Base-by-base conservation (phyloP, 169 alveolate species). In the Plasmodium gaboni region DNA sequence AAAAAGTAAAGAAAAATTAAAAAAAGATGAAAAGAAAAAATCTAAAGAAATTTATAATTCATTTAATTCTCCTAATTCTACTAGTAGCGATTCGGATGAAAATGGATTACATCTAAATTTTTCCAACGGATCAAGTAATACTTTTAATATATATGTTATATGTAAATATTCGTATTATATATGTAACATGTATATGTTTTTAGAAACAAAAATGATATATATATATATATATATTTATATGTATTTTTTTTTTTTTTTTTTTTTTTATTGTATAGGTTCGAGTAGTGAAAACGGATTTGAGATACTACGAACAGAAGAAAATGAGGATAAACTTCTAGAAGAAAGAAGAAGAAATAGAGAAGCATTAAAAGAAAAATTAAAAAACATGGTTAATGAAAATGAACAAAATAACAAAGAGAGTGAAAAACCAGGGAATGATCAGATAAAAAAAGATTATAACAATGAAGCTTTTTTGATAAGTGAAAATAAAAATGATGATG, bases 51-150 rank as follows among this genome's bases (percentile, higher is more conserved):
- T 65, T 67, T 51, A 65, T 51, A 80, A 80, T 68, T 67, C 89
- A 80, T 80, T 80, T 67, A 80, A 78, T 80, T 80, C 83, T 67
- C 89, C 65, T 53, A 69, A 80, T 80, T 80, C 89, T 80, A 32
- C 71, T 80, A 80, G 89, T 80, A 80, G 89, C 78, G 51, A 51
- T 53, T 80, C 89, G 50, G 89, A 67, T 80, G 15, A 13, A 70
- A 67, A 67, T 46, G 68, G 50, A 53, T 15, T 65, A 44, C 72
- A 59, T 60, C 22, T 17, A 26, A 48, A 19, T 55, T 13, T 67
- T 17, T 80, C 83, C 70, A 59, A 22, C 44, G 89, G 72, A 67
- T 80, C 89, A 17, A 38, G 89, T 80, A 80, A 80, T n/a, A 42
- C 8, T 60, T 42, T 73, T 57, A 38, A 38, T 38, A 38, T 38